Evolutionary conservation across 1,139 yeast genomes (phyloP).

Genomic region (Zygoascus hellenicus): DNA sequence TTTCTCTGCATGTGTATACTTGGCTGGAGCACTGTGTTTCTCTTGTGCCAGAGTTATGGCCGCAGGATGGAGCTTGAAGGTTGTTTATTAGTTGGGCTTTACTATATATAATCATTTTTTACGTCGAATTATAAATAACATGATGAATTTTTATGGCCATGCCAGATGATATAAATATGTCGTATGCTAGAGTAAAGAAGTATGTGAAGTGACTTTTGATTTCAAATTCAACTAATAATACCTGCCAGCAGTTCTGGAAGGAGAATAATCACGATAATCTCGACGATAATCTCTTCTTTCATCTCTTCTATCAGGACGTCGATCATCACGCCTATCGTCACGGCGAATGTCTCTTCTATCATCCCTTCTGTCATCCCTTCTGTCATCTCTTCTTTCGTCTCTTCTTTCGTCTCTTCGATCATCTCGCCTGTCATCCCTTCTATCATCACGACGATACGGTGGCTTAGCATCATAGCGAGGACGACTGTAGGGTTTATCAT

Average conservation of each 20-base stretch:
- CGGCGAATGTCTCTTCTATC: not conserved
- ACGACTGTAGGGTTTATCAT: slow-evolving; percentile 1
- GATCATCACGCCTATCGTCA: slow-evolving; percentile 6
- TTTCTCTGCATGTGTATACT: slow-evolving; percentile 29
- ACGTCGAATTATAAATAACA: too few relatives aligned
- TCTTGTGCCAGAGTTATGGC: slow-evolving; percentile 25
- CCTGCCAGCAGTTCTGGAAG: slow-evolving; percentile 8
- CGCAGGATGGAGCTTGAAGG: slow-evolving; percentile 24
- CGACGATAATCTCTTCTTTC: slow-evolving; percentile 8
- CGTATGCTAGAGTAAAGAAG: not conserved
- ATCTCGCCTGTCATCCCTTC: not conserved
- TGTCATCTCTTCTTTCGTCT: slow-evolving; percentile 1
- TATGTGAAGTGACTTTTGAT: not conserved
- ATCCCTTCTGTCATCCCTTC: slow-evolving; percentile 4
- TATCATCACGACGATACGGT: not conserved
- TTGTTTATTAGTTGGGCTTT: slow-evolving; percentile 4
- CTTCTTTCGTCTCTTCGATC: slow-evolving; percentile 1
- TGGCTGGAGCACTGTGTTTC: slow-evolving; percentile 25
- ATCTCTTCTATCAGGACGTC: not conserved
- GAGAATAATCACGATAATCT: slow-evolving; percentile 7
- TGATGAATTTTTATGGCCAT: not conserved
- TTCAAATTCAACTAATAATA: slow-evolving; percentile 1
- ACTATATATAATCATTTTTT: too few relatives aligned
- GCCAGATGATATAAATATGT: not conserved
- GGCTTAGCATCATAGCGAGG: slow-evolving; percentile 1